Conservation (phyloP, 257 asterid genomes). For the Solanum bukasovii region DNA sequence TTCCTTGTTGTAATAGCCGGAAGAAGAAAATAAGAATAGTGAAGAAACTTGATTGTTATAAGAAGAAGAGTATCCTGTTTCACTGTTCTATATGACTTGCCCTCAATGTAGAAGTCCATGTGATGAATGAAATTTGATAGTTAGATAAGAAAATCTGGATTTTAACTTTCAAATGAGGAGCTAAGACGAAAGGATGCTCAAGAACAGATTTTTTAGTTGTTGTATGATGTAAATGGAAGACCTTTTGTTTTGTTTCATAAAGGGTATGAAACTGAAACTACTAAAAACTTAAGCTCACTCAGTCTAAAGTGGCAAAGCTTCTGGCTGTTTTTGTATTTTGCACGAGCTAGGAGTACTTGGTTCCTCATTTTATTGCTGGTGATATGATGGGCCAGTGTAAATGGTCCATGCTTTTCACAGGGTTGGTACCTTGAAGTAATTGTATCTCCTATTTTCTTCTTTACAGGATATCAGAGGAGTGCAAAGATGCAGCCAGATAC, state of each 20-base stretch:
- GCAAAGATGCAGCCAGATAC: conserved; percentile 77
- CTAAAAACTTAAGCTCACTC: neutral
- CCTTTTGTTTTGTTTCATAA: neutral
- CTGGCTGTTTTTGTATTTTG: neutral
- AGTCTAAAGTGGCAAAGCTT: neutral
- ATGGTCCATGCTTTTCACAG: neutral
- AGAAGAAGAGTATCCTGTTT: neutral
- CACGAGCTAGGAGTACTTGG: neutral
- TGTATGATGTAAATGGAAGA: neutral
- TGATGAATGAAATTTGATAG: neutral
- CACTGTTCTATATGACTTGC: neutral
- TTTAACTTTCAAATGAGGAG: neutral
- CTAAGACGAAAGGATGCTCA: neutral
- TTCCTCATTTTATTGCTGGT: neutral
- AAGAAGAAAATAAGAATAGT: neutral
- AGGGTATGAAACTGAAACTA: neutral
- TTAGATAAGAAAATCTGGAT: neutral
- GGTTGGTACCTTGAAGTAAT: neutral
- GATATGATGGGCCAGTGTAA: neutral
- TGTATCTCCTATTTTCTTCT: neutral
- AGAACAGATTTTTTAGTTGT: neutral
- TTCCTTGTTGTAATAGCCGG: neutral
- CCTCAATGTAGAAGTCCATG: neutral
- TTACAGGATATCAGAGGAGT: conserved; percentile 50
- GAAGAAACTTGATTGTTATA: neutral